Percentiles rank a stretch among this genome's conserved stretches.
phyloP scores from a whole-genome alignment of 495 filamentous ascomycete species.

The Clavariopsis aquatica region DNA sequence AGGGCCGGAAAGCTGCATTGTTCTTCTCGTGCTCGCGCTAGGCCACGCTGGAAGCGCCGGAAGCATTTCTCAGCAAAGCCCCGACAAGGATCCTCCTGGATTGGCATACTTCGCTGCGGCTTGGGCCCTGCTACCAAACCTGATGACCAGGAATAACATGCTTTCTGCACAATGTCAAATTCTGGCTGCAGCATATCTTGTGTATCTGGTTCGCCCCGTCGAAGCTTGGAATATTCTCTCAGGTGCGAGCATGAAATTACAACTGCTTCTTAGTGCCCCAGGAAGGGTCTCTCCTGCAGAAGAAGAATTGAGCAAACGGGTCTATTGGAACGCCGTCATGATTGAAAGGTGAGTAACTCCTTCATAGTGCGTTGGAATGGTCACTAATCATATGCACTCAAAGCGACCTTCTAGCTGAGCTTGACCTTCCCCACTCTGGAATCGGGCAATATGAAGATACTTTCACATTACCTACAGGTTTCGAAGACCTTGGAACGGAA shows the following conservation, averaged over 20 bases:
- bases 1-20: conserved; percentile 78
- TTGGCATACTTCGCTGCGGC: conserved; percentile 77
- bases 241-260: conserved; percentile 77
- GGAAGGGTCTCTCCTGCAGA: conserved; percentile 67
- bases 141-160: conserved; percentile 78
- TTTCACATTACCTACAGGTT: conserved; percentile 75
- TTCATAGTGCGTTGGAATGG: neutral
- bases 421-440: conserved; percentile 79
- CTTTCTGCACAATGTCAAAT: conserved; percentile 77
- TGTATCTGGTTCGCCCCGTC: conserved; percentile 76
- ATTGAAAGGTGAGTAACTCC: conserved; percentile 59
- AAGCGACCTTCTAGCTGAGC: conserved; percentile 72
- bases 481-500: conserved; percentile 61
- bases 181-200: conserved; percentile 74
- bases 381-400: conserved; percentile 19
- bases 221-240: conserved; percentile 81
- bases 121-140: conserved; percentile 71
- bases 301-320: conserved; percentile 69
- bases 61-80: conserved; percentile 71
- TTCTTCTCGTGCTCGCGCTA: conserved; percentile 75
- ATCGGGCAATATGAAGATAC: conserved; percentile 78
- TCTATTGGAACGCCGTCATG: conserved; percentile 81
- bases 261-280: conserved; percentile 70
- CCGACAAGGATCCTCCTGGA: conserved; percentile 72
- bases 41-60: conserved; percentile 69